phyloP scores from a whole-genome alignment of 768 basidiomycete genomes.

The Porphyrellus cyaneotinctus region DNA sequence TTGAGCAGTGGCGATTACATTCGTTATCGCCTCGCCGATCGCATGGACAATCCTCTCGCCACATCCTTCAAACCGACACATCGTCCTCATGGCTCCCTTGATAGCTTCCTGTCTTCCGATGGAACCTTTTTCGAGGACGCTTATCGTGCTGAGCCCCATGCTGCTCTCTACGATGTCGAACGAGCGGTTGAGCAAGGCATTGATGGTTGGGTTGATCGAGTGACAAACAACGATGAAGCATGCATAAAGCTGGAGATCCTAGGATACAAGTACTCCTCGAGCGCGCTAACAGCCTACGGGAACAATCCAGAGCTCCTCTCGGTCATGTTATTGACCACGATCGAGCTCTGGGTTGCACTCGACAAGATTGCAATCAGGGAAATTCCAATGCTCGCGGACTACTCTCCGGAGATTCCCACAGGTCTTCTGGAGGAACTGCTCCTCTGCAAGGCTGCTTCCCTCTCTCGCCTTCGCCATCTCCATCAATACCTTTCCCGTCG shows the following conservation, averaged over 20 bases:
- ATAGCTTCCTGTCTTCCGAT: slow-evolving; percentile 15
- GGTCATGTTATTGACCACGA: slow-evolving; percentile 37
- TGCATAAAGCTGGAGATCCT: slow-evolving; percentile 22
- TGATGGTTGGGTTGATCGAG: slow-evolving; percentile 32
- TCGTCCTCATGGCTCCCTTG: slow-evolving; percentile 10
- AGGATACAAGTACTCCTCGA: slow-evolving; percentile 25
- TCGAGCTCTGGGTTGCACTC: slow-evolving; percentile 38
- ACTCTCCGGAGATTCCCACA: slow-evolving; percentile 32
- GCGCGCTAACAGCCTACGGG: slow-evolving; percentile 26
- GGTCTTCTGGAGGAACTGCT: slow-evolving; percentile 27
- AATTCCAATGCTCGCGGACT: slow-evolving; percentile 28
- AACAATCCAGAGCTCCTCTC: slow-evolving; percentile 39
- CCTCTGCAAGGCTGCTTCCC: slow-evolving; percentile 23
- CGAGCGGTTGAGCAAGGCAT: slow-evolving; percentile 27
- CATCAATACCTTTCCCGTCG: slow-evolving; percentile 34
- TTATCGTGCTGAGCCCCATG: slow-evolving; percentile 8
- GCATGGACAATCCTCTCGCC: too few relatives aligned
- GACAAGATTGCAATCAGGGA: slow-evolving; percentile 23
- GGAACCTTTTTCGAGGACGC: slow-evolving; percentile 11
- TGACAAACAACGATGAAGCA: slow-evolving; percentile 4
- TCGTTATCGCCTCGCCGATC: slow-evolving; percentile 8
- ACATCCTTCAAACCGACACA: slow-evolving; percentile 1
- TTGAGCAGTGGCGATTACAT: slow-evolving; percentile 29
- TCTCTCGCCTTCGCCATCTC: slow-evolving; percentile 28
- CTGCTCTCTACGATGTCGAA: slow-evolving; percentile 38